Percentiles rank a stretch among this genome's conserved stretches.
These are phyloP conservation scores for Polygonum aviculare DNA, from an alignment of 148 eudicot genomes.

Conservation along the genomic window DNA sequence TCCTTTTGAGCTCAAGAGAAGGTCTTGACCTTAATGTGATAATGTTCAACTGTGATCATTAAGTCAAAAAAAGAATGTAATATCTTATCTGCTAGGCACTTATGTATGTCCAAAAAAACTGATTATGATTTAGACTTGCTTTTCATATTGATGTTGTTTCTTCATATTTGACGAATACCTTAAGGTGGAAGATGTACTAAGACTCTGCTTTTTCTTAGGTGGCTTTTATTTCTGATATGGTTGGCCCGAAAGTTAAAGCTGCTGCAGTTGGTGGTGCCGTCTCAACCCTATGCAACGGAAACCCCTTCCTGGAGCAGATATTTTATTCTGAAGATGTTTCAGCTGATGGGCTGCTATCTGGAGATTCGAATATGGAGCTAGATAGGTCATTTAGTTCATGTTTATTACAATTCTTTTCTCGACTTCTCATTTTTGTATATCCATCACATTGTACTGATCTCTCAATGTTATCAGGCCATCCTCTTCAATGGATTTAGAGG, in stretches of 20 bases:
- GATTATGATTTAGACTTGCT: background rate
- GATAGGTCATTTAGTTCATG: slow-evolving; percentile 31
- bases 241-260: slow-evolving; percentile 60
- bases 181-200: background rate
- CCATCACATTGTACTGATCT: background rate
- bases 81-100: background rate
- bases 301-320: slow-evolving; percentile 55
- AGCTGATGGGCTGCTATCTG: slow-evolving; percentile 25
- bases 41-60: background rate
- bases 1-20: background rate
- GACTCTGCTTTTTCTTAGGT: slow-evolving; percentile 31
- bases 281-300: slow-evolving; percentile 64
- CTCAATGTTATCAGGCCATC: slow-evolving; percentile 32
- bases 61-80: background rate
- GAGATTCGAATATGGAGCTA: slow-evolving; percentile 32
- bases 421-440: slow-evolving; percentile 1
- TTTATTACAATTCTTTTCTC: background rate
- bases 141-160: background rate
- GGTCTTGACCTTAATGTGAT: background rate
- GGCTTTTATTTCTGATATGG: slow-evolving; percentile 58
- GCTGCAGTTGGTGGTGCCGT: slow-evolving; percentile 84
- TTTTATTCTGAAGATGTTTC: slow-evolving; percentile 45
- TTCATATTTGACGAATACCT: background rate
- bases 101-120: background rate
- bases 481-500: slow-evolving; percentile 30